Percentiles rank a stretch among this genome's conserved stretches.
Conservation (phyloP, 208 protist species). For the Leishmania turanica region DNA sequence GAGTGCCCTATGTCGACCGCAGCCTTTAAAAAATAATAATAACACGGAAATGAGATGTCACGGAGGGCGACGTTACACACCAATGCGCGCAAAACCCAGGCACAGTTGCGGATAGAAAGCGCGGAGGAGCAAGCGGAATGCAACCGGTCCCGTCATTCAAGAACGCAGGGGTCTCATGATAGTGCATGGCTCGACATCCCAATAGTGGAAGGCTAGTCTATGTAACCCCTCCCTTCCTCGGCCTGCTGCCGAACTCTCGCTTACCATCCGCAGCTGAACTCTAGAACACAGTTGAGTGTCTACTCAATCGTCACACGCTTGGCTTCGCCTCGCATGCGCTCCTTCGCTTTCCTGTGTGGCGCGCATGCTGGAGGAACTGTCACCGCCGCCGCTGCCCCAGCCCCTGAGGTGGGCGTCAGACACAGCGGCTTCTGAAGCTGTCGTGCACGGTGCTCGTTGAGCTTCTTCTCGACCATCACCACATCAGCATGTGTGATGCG, state of each 20-base stretch:
- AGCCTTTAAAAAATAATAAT: neutral
- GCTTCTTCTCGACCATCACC: slow-evolving; percentile 28
- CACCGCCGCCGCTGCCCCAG: slow-evolving; percentile 1
- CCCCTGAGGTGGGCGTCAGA: neutral
- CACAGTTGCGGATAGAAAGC: neutral
- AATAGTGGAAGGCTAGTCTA: neutral
- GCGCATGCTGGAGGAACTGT: neutral
- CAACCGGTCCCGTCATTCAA: neutral
- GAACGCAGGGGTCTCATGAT: neutral
- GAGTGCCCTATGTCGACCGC: neutral
- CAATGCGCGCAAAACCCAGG: neutral
- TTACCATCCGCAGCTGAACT: neutral
- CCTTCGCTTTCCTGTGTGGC: neutral
- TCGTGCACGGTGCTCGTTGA: slow-evolving; percentile 28
- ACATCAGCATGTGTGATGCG: slow-evolving; percentile 59
- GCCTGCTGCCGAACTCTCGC: neutral
- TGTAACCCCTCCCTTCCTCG: neutral
- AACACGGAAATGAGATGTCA: neutral
- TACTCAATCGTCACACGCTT: slow-evolving; percentile 28
- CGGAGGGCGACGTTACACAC: neutral
- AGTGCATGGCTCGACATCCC: too few relatives aligned
- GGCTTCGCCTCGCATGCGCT: slow-evolving; percentile 19
- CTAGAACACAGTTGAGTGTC: neutral
- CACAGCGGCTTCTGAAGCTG: slow-evolving; percentile 13
- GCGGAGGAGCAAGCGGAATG: neutral